These are phyloP conservation scores for Nigrograna mackinnonii DNA, from an alignment of 2,329 filamentous ascomycete species.

Conservation along the genomic window DNA sequence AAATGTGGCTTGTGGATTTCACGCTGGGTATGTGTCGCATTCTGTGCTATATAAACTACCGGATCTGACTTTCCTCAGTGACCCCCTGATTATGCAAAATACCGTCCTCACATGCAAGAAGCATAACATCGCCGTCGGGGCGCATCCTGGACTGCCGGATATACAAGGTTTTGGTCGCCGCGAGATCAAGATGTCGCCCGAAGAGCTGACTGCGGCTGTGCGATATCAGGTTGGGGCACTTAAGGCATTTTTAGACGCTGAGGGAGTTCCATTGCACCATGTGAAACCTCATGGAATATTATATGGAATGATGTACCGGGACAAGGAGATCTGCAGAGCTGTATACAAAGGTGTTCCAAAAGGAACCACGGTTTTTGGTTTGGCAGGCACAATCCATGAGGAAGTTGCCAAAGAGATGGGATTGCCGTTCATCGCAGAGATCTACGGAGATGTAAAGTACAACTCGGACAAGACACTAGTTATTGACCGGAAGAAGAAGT, in stretches of 20 bases:
- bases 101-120: conserved; percentile 63
- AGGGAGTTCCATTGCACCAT: conserved; percentile 61
- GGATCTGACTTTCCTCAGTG: conserved; percentile 30
- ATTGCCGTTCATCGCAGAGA: conserved; percentile 57
- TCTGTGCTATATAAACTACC: conserved; percentile 42
- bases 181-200: conserved; percentile 61
- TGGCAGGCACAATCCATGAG: conserved; percentile 59
- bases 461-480: conserved; percentile 54
- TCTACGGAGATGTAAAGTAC: conserved; percentile 63
- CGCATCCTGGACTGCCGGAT: conserved; percentile 68
- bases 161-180: conserved; percentile 67
- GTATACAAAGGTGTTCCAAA: conserved; percentile 58
- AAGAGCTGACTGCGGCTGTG: conserved; percentile 61
- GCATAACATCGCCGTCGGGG: conserved; percentile 61
- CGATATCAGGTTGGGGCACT: conserved; percentile 68
- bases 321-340: conserved; percentile 55
- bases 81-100: conserved; percentile 66
- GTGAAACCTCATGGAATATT: conserved; percentile 66
- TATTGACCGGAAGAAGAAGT: conserved; percentile 63
- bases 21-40: conserved; percentile 42
- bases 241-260: conserved; percentile 61
- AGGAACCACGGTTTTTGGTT: conserved; percentile 56
- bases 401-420: conserved; percentile 57
- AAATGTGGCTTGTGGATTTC: conserved; percentile 65
- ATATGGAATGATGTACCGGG: conserved; percentile 60